Evolutionary conservation across 495 filamentous ascomycete species (phyloP), one percentile per base, ranked within the genome.

Genomic region (Lasiosphaeria ovina): DNA sequence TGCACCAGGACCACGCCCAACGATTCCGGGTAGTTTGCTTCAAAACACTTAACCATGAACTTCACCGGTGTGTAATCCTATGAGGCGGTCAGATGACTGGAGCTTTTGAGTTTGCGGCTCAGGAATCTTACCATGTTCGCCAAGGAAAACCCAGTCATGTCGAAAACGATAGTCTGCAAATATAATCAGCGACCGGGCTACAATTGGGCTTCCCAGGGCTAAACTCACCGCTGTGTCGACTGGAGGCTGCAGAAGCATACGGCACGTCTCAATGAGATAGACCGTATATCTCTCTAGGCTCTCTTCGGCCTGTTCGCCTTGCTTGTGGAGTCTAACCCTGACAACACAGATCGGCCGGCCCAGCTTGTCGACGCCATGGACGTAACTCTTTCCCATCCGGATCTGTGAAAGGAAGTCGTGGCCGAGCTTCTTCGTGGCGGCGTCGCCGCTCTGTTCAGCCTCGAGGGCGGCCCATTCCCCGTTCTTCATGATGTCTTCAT

Each of bases 11-110:
- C 92, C 6, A 90, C 79, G 51, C 95, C 94, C 0, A 98, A 80
- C 54, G 83, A 90, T 71, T 98, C 95, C 33, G 95, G 94, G 70
- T 98, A 98, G 74, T 98, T 98, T 54, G 94, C 95, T 77, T 98
- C 95, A 71, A 98, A 98, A 75, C 92, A 96, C 77, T 96, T 96
- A 78, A 98, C 97, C 85, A 98, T 96, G 79, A 97, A 98, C 68
- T 93, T 98, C 32, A 98, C 91, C 0, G 94, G 94, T 0, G 90
- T 84, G 70, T 98, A 98, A 70, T 98, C 94, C 90, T 92, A 38
- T 50, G 14, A 8, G 5, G 12, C 44, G 11, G 49, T 74, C 59
- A 74, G 69, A 16, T 42, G 34, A 42, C 14, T 5, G 16, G 3
- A 42, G 14, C 3, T 14, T 33, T 14, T n/a, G 48, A 10, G 47